Evolutionary conservation across 495 filamentous ascomycete genomes (phyloP).

Genomic region (Penicillium parvum): DNA sequence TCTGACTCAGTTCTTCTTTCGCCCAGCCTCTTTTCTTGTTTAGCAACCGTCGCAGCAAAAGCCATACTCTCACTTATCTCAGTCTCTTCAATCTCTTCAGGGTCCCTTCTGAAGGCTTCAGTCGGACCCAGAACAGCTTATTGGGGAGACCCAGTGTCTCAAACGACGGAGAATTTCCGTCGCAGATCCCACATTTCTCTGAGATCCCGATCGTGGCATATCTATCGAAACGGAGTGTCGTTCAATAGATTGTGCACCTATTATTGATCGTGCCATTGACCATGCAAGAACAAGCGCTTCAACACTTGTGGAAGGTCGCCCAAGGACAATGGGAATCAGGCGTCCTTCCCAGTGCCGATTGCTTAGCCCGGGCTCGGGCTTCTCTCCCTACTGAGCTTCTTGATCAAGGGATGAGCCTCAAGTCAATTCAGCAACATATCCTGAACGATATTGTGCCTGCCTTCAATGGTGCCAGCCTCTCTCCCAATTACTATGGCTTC

Average conservation of each 20-base stretch:
- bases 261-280: too few relatives aligned
- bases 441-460: slow-evolving; percentile 59
- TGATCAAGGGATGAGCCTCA: slow-evolving; percentile 41
- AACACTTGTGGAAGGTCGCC: slow-evolving; percentile 34
- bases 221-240: too few relatives aligned
- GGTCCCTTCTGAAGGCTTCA: too few relatives aligned
- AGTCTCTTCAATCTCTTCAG: neutral
- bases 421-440: slow-evolving; percentile 46
- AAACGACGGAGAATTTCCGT: neutral
- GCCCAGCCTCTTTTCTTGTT: too few relatives aligned
- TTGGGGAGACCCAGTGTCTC: slow-evolving; percentile 13
- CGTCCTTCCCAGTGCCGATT: slow-evolving; percentile 32
- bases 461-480: slow-evolving; percentile 58
- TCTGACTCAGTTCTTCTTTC: too few relatives aligned
- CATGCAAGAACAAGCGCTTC: slow-evolving; percentile 24
- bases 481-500: slow-evolving; percentile 78
- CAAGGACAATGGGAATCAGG: slow-evolving; percentile 29
- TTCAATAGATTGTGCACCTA: too few relatives aligned
- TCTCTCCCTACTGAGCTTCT: slow-evolving; percentile 40
- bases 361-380: slow-evolving; percentile 30
- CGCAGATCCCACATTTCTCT: slow-evolving; percentile 13
- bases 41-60: too few relatives aligned
- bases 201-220: slow-evolving; percentile 11
- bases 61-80: too few relatives aligned
- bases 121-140: too few relatives aligned